A percentile compares a stretch with the other conserved stretches of the same genome.
These are phyloP conservation scores for Tolypocladium amazonense DNA, from an alignment of 2,329 filamentous ascomycete genomes.

Conservation along the genomic window DNA sequence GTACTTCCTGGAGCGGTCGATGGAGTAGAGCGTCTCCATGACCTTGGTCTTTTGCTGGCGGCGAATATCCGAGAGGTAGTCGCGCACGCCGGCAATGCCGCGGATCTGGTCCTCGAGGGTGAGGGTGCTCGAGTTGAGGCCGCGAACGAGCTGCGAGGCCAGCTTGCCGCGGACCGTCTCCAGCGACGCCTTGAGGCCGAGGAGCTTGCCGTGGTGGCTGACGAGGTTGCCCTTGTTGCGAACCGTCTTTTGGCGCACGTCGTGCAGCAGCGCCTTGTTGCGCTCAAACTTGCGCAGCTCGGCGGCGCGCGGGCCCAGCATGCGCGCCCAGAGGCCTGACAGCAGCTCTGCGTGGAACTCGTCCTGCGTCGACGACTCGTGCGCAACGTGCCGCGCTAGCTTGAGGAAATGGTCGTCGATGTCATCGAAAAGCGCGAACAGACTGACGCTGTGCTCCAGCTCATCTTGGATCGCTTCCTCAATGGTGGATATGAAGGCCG, in stretches of 20 bases:
- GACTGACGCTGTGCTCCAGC: slow-evolving; percentile 64
- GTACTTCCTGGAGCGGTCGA: slow-evolving; percentile 7
- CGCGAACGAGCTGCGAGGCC: slow-evolving; percentile 71
- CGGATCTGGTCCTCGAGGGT: slow-evolving; percentile 77
- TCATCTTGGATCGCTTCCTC: slow-evolving; percentile 85
- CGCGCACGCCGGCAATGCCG: slow-evolving; percentile 70
- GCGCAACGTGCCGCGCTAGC: slow-evolving; percentile 72
- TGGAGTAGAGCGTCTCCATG: slow-evolving; percentile 54
- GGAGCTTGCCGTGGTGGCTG: slow-evolving; percentile 74
- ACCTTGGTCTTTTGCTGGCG: slow-evolving; percentile 74
- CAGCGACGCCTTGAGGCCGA: slow-evolving; percentile 76
- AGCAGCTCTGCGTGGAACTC: slow-evolving; percentile 72
- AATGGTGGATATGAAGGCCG: slow-evolving; percentile 75
- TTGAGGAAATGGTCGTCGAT: slow-evolving; percentile 88
- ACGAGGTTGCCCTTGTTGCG: slow-evolving; percentile 79
- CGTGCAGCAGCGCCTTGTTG: slow-evolving; percentile 69
- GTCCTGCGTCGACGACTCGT: slow-evolving; percentile 74
- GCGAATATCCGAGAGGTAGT: slow-evolving; percentile 64
- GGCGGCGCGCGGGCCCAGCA: slow-evolving; percentile 65
- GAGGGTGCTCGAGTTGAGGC: slow-evolving; percentile 55
- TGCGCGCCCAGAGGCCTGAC: slow-evolving; percentile 72
- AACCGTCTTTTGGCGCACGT: slow-evolving; percentile 73
- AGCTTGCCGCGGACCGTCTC: slow-evolving; percentile 77
- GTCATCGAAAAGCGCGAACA: slow-evolving; percentile 84
- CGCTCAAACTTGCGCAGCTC: slow-evolving; percentile 84